Base-by-base conservation (phyloP, 192 early-diverging fungal genomes). In the Coemansia sp. region DNA sequence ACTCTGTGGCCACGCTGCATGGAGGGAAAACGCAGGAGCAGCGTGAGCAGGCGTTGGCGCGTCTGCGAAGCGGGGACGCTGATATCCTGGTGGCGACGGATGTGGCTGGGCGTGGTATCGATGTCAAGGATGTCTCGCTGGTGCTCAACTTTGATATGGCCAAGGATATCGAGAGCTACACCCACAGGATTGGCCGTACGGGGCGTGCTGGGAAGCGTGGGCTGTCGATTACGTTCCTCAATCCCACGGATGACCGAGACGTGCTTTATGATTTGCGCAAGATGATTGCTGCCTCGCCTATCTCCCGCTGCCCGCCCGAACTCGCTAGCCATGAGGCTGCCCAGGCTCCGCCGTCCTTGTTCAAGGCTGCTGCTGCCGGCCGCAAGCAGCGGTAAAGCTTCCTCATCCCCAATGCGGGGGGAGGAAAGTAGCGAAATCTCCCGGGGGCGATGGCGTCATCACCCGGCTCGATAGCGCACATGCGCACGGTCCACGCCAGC, bases 141-240 rank as follows among this genome's bases (percentile, higher is more conserved):
- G 96, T 99, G 4, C 63, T 99, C 34, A 99, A 99, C 66, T 98
- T 83, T 66, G 91, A 98, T 51, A 99, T 99, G 94, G 86, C 93
- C 32, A 96, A 94, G 67, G 89, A 85, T 47, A 95, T 99, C 70
- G 93, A 97, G 82, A 88, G 90, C 50, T 99, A 99, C 60, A 99
- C 93, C 22, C 96, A 99, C 78, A 81, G 96, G 47, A 98, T 98
- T 58, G 96, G 96, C 51, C 85, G 96, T 54, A 99, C 96, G 1
- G 96, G 94, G 45, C 86, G 96, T 67, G 96, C 94, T n/a, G 96
- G 96, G 37, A 80, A 86, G 43, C 78, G 79, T 12, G 96, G 96
- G 31, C 74, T 87, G 9, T 89, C 96, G 0, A 79, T 98, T 14
- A 91, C 96, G 2, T 96, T 99, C 51, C 53, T 99, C 36, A 50